Evolutionary conservation across 2,329 filamentous ascomycete genomes (phyloP).

Genomic region (Rasamsonia emersonii): DNA sequence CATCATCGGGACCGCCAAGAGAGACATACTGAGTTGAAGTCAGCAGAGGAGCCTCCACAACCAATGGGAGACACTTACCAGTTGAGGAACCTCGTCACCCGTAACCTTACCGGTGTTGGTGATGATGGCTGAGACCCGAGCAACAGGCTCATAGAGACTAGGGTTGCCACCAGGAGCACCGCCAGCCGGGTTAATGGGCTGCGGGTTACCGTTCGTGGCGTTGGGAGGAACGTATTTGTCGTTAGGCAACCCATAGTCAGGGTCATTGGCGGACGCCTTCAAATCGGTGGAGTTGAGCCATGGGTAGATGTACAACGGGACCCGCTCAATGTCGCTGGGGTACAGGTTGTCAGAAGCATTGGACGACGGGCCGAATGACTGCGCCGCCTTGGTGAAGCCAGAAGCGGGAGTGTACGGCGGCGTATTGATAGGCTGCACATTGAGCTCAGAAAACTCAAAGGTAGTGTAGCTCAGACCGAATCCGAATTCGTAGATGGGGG

Average conservation of each 20-base stretch:
- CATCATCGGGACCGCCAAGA: slow-evolving; percentile 69
- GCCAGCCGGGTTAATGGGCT: slow-evolving; percentile 49
- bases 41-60: background rate
- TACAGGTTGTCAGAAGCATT: slow-evolving; percentile 46
- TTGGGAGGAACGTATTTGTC: slow-evolving; percentile 44
- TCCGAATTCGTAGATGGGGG: slow-evolving; percentile 55
- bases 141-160: slow-evolving; percentile 43
- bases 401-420: slow-evolving; percentile 44
- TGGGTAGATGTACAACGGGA: slow-evolving; percentile 54
- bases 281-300: slow-evolving; percentile 55
- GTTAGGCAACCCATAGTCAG: slow-evolving; percentile 45
- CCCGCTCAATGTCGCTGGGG: slow-evolving; percentile 43
- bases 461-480: slow-evolving; percentile 56
- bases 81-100: slow-evolving; percentile 47
- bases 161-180: slow-evolving; percentile 54
- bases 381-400: slow-evolving; percentile 47
- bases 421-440: slow-evolving; percentile 37
- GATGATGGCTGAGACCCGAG: slow-evolving; percentile 41
- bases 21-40: slow-evolving; percentile 51
- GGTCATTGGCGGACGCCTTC: slow-evolving; percentile 42
- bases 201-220: slow-evolving; percentile 45
- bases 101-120: slow-evolving; percentile 42
- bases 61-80: slow-evolving; percentile 25
- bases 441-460: slow-evolving; percentile 52
- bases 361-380: slow-evolving; percentile 42